These are phyloP conservation scores for Cytospora leucostoma DNA, from an alignment of 2,329 filamentous ascomycete species.

Conservation along the genomic window DNA sequence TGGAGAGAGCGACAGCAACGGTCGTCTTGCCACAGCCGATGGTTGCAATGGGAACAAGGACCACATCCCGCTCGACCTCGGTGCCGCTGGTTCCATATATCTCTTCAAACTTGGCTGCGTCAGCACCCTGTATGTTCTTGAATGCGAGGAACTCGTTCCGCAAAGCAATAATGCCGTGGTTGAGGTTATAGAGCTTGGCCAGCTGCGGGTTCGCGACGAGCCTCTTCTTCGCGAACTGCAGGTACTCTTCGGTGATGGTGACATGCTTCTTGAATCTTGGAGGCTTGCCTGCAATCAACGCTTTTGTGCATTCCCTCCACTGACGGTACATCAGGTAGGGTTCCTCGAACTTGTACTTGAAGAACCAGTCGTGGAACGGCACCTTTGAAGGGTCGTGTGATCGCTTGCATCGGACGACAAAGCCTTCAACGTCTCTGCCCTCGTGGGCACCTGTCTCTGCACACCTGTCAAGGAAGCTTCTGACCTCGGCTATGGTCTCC, in stretches of 20 bases:
- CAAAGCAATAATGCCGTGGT: conserved; percentile 93
- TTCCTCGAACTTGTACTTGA: conserved; percentile 99
- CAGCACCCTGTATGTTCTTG: conserved; percentile 82
- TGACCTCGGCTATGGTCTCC: conserved; percentile 72
- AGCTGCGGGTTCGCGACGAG: conserved; percentile 69
- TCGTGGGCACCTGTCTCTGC: conserved; percentile 88
- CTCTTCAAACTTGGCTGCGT: conserved; percentile 78
- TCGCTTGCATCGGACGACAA: conserved; percentile 88
- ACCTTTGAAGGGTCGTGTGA: conserved; percentile 49
- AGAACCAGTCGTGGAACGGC: conserved; percentile 92
- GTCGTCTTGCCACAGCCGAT: conserved; percentile 98
- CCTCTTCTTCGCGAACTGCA: conserved; percentile 75
- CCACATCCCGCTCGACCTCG: conserved; percentile 66
- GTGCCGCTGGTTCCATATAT: conserved; percentile 51
- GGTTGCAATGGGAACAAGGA: conserved; percentile 89
- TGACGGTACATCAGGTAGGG: conserved; percentile 98
- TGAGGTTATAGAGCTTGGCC: conserved; percentile 72
- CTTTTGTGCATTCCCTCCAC: conserved; percentile 96
- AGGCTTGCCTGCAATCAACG: conserved; percentile 72
- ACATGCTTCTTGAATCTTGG: conserved; percentile 84
- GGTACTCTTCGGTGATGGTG: conserved; percentile 88
- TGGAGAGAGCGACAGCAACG: conserved; percentile 74
- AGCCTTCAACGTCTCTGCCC: conserved; percentile 92
- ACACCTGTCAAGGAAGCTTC: conserved; percentile 77
- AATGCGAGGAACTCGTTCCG: conserved; percentile 84